Base-by-base conservation (phyloP, 495 filamentous ascomycete genomes). In the Aspergillus steynii region DNA sequence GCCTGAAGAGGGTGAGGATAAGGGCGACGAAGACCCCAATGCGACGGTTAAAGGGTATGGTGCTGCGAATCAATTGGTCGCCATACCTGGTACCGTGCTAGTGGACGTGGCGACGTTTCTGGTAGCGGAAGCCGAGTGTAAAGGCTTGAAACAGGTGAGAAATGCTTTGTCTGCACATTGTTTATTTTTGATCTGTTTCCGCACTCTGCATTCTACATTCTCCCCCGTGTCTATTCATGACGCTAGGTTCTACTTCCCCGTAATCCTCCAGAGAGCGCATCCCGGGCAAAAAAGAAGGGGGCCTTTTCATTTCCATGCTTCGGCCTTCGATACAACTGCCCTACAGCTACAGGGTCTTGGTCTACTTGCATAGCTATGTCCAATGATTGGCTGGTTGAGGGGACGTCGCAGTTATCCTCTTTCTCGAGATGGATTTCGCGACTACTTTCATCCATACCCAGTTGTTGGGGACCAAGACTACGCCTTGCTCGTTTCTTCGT, bases 281-380 rank as follows among this genome's bases (percentile, higher is more conserved):
- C n/a, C 8, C 45, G 56, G 56, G 56, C 31, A 52, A 90, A 85
- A 76, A 90, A 96, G 93, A 97, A 96, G 89, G 90, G 87, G 88
- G 79, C 88, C 82, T 80, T 72, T 77, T 81, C 80, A 67, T 63
- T 77, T 71, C 71, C 60, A 72, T 83, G 77, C 60, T 61, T 81
- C 83, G 84, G 84, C 79, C 85, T 89, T 83, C 90, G 92, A 96
- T 96, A 96, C 92, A 90, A 89, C 79, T 91, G 86, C 89, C 92
- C 91, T 70, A 96, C 72, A 96, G 77, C 32, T 63, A 67, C 51
- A 61, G 59, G 42, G 61, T 60, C 60, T 64, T 52, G 72, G 61
- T 72, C 72, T 71, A 57, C 71, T 69, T 55, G 42, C 20, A 37
- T 42, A 29, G 28, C 27, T 47, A 47, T 63, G 51, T 10, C 29